Evolutionary conservation across 179 eudicot species (phyloP), one percentile per base, ranked within the genome.

Genomic region (Camellia oleifera): DNA sequence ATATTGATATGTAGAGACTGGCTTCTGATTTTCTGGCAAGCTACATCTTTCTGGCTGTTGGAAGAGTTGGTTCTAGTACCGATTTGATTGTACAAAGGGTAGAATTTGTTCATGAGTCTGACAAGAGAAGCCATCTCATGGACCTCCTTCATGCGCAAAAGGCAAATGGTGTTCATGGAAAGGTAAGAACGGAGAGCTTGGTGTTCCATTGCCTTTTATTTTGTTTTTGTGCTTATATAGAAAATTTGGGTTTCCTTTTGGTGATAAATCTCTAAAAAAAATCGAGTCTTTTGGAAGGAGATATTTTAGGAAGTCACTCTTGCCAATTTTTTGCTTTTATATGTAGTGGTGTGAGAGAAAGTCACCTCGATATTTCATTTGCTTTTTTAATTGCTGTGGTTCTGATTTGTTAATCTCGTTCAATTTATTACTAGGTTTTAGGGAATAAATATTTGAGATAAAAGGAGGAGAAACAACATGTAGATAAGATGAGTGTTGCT

Each of bases 31-130:
- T 95, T 89, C 88, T 95, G 67, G 77, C 97, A 42, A 87, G 82
- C 65, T 95, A 95, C 84, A 89, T 95, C 15, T 95, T 95, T 83
- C 85, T 95, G 87, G 96, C 99, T 82, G 99, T 95, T 87, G 99
- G 99, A 80, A 89, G 98, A 85, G 99, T 95, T 77, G 99, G 99
- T 81, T 95, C 99, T 50, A 95, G 99, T 82, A 95, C 99, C 70
- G 99, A 95, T 83, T 86, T 95, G 86, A 95, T 95, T 64, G 92
- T 90, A 60, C 99, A 95, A 80, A 91, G 99, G 84, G 96, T 95
- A 78, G 99, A 95, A 80, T 91, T 85, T 88, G 99, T 95, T 81
- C 93, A 88, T 13, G 98, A 92, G 78, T 81, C 95, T 80, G 98
- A 94, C 84, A 92, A 94, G 88, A 92, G 97, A 88, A 94, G 99